Conservation (phyloP, 148 eudicot species). For the Rhododendron kiyosumense region DNA sequence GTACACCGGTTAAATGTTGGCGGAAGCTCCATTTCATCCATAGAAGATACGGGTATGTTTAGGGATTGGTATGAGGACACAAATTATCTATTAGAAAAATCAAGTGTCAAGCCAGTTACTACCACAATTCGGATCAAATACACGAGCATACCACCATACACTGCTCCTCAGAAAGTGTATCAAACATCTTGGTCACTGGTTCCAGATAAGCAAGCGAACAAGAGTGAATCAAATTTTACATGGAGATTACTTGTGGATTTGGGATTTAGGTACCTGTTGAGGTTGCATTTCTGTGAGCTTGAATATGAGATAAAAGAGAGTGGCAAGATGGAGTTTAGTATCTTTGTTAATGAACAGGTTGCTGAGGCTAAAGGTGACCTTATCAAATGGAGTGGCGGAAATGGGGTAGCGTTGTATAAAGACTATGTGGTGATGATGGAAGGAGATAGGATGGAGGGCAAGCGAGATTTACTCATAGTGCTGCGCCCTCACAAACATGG, state of each 20-base stretch:
- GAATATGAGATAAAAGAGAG: background rate
- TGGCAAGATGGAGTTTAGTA: slow-evolving; percentile 4
- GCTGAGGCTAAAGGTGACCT: too few relatives aligned
- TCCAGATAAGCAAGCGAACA: background rate
- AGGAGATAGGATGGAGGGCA: background rate
- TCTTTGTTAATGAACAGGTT: slow-evolving; percentile 13
- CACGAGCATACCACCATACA: slow-evolving; percentile 4
- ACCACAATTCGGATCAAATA: slow-evolving; percentile 12
- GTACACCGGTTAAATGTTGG: slow-evolving; percentile 28
- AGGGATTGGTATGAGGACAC: slow-evolving; percentile 25
- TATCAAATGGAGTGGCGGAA: too few relatives aligned
- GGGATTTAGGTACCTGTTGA: slow-evolving; percentile 34
- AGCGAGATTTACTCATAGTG: slow-evolving; percentile 14
- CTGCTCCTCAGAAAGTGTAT: slow-evolving; percentile 32
- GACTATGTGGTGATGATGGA: too few relatives aligned
- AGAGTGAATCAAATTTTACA: slow-evolving; percentile 7
- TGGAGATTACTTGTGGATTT: slow-evolving; percentile 31
- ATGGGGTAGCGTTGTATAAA: too few relatives aligned
- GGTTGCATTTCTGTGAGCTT: slow-evolving; percentile 41
- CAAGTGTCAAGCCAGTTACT: background rate
- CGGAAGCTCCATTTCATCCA: slow-evolving; percentile 5
- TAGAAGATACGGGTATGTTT: slow-evolving; percentile 17
- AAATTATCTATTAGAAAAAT: background rate
- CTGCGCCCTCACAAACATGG: slow-evolving; percentile 8
- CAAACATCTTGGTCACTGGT: slow-evolving; percentile 17